Evolutionary conservation across 2,329 filamentous ascomycete genomes (phyloP), one percentile per base, ranked within the genome.

Genomic region (Chaetomium olivaceum): DNA sequence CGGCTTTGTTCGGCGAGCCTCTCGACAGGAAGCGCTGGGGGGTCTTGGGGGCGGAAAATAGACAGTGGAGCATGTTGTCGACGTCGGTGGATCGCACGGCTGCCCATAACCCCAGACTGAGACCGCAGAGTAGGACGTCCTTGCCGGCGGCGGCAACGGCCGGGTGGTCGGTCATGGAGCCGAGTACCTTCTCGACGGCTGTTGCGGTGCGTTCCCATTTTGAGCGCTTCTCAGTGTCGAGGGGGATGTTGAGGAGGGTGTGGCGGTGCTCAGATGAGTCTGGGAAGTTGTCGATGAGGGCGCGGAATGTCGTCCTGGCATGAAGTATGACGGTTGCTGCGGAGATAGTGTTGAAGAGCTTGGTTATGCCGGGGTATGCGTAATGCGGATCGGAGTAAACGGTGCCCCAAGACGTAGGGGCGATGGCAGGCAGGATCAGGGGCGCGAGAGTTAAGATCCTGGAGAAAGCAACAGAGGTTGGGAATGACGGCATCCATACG

Each of bases 61-160:
- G 73, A 0, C 75, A 76, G 21, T 71, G 71, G 14, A 87, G 72
- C 69, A 88, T 83, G 11, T 81, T 77, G n/a, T 77, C 75, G 0
- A 82, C 78, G 69, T 85, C 80, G 3, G 84, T 76, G 25, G 81
- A 80, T 36, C 85, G 79, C 1, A 83, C 79, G 50, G 84, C 84
- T n/a, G 83, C 81, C 86, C 86, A 89, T 1, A 83, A 64, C 1
- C 85, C 81, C n/a, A 88, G 74, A 63, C 81, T 83, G 16, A 85
- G 65, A 1, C 79, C 78, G 25, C 82, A 85, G 43, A 88, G 77
- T 16, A 89, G 72, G 1, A 87, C 86, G 73, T 90, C 87, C 75
- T 82, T 83, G 6, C 82, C 84, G 0, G 83, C 83, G 21, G 81
- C 82, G 23, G 82, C 82, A 33, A 89, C 82, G 25, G 82, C 83